Evolutionary conservation across 1,139 yeast genomes (phyloP).

Genomic region (Debaryomyces coudertii): DNA sequence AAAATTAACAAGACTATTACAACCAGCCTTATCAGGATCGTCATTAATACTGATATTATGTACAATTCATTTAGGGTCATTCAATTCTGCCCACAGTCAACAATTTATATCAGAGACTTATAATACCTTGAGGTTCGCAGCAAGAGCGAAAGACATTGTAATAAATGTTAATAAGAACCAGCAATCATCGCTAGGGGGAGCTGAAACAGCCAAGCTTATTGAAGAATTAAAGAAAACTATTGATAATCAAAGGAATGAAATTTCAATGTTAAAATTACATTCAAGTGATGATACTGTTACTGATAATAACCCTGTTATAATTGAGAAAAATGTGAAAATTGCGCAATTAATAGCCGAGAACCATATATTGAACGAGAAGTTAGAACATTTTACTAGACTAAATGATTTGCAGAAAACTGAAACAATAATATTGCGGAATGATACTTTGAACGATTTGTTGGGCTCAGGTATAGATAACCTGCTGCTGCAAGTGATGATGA

Average conservation of each 20-base stretch:
- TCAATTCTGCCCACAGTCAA: constrained; percentile 27
- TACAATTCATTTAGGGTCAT: constrained; percentile 68
- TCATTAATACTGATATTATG: constrained; percentile 87
- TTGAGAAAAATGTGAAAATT: constrained; percentile 21
- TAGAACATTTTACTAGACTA: constrained; percentile 69
- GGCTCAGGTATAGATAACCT: constrained; percentile 36
- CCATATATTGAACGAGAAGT: constrained; percentile 59
- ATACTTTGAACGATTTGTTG: constrained; percentile 53
- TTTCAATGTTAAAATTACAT: constrained; percentile 29
- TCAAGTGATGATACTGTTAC: constrained; percentile 3
- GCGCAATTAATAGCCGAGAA: constrained; percentile 64
- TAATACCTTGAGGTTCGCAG: constrained; percentile 88
- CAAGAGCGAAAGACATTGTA: constrained; percentile 85
- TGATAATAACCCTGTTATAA: constrained; percentile 1
- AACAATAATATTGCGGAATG: constrained; percentile 56
- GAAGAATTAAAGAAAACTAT: constrained; percentile 51
- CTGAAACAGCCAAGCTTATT: constrained; percentile 49
- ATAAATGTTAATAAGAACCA: constrained; percentile 67
- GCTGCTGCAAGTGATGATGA: constrained; percentile 43
- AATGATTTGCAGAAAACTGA: constrained; percentile 62
- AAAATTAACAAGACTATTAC: constrained; percentile 81
- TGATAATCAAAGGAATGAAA: constrained; percentile 47
- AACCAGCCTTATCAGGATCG: constrained; percentile 89
- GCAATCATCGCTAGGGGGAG: constrained; percentile 28
- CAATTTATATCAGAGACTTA: constrained; percentile 73